Evolutionary conservation across 306 rosid genomes (phyloP), one percentile per base, ranked within the genome.

Genomic region (Pachyrhizus erosus): DNA sequence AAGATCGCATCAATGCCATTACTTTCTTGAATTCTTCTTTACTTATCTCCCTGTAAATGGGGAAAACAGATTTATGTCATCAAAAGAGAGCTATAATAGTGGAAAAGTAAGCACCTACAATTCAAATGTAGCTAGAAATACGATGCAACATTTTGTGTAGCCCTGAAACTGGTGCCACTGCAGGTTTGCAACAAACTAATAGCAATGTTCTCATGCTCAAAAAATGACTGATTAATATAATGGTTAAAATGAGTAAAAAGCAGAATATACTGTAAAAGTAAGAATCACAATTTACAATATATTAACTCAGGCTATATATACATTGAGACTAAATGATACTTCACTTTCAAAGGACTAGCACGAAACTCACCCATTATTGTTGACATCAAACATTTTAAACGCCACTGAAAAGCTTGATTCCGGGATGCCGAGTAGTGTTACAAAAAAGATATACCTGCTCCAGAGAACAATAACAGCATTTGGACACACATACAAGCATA

Each of bases 21-120:
- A 93, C 98, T 90, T 93, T 89, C 89, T 95, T 93, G 91, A 95
- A 95, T 87, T 95, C 98, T 77, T 90, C 91, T 87, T 87, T 90
- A 61, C 77, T 92, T 80, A 95, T 93, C 88, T 87, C 89, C 73
- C 98, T 95, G 48, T 11, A 60, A 24, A 62, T 48, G 18, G 2
- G 73, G 79, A 71, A 48, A 82, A 37, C 14, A 2, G 60, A 77
- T 46, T n/a, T 34, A 79, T 21, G 24, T 49, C 42, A 78, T 54
- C 79, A 27, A 42, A 72, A 27, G 49, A 58, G 60, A 46, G n/a
- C 20, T 9, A 27, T 17, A n/a, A 61, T 42, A 46, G 8, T 65
- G 29, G 46, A 77, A 71, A 73, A 39, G 33, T 83, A 83, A 71
- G 79, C 27, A 49, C 31, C 48, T 23, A 20, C 52, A 76, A n/a